Evolutionary conservation across 176 grass and related monocot genomes (phyloP).

Genomic region (Leersia perrieri): DNA sequence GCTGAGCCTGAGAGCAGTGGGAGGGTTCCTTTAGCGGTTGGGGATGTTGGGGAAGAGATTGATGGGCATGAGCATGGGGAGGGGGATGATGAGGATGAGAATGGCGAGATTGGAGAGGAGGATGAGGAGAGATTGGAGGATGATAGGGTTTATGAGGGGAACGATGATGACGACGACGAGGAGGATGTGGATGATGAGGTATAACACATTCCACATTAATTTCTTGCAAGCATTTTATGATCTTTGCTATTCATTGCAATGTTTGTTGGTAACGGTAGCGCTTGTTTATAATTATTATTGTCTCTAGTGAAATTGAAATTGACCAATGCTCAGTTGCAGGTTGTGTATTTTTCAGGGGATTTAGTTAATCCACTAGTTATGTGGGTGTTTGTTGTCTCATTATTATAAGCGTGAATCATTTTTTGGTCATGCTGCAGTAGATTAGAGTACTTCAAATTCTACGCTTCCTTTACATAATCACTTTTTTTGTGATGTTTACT

Average conservation of each 20-base stretch:
- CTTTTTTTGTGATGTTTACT: background rate
- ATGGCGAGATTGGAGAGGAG: conserved; percentile 88
- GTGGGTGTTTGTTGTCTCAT: background rate
- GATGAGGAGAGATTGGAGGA: conserved; percentile 54
- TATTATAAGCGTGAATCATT: background rate
- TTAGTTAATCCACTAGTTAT: conserved; percentile 9
- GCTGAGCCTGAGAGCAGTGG: conserved; percentile 52
- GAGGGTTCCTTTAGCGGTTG: conserved; percentile 39
- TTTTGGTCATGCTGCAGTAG: background rate
- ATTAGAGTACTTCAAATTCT: background rate
- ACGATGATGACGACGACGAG: conserved; percentile 50
- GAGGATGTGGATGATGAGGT: conserved; percentile 89
- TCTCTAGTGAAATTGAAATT: conserved; percentile 5
- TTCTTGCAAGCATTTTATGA: background rate
- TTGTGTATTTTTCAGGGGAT: background rate
- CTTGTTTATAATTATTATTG: background rate
- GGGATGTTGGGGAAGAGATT: conserved; percentile 52
- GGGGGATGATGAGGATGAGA: conserved; percentile 79
- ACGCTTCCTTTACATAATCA: background rate
- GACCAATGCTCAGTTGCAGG: background rate
- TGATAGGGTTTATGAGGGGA: conserved; percentile 50
- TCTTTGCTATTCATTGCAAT: background rate
- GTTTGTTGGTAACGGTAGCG: background rate
- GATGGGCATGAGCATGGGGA: conserved; percentile 96
- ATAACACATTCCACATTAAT: conserved; percentile 17